Percentiles rank a stretch among this genome's conserved stretches.
phyloP scores from a whole-genome alignment of 768 basidiomycete genomes.

The Lentinula guzmanii region DNA sequence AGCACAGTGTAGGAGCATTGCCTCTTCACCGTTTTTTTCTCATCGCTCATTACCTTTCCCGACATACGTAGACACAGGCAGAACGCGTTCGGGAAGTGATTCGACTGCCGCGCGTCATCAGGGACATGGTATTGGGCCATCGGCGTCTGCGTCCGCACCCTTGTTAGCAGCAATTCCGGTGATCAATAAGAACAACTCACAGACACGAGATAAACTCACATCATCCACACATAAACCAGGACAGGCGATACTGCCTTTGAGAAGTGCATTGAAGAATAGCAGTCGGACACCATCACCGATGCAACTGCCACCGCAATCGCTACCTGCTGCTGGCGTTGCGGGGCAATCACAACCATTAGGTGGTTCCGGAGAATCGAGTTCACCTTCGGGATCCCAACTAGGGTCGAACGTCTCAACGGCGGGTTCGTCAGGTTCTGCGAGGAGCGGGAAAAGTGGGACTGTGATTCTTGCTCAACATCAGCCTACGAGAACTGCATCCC shows the following conservation, averaged over 20 bases:
- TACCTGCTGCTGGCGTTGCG: too few relatives aligned
- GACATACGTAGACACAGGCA: background rate
- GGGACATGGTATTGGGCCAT: background rate
- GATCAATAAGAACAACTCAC: background rate
- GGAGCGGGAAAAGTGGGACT: background rate
- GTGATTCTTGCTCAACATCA: background rate
- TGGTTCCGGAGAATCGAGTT: background rate
- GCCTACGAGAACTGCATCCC: background rate
- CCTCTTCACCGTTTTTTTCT: background rate
- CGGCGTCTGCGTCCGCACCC: background rate
- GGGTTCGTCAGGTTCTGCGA: background rate
- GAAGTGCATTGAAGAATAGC: slow-evolving; percentile 55
- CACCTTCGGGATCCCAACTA: background rate
- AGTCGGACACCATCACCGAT: slow-evolving; percentile 46
- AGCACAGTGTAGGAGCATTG: background rate
- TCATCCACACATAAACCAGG: background rate
- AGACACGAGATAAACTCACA: background rate
- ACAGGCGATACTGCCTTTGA: slow-evolving; percentile 44
- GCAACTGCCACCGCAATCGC: background rate
- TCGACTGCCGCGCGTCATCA: background rate
- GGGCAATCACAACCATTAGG: background rate
- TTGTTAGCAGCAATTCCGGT: background rate
- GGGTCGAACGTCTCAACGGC: background rate
- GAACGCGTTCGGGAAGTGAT: background rate
- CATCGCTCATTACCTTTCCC: background rate